Conservation (phyloP, 2,329 filamentous ascomycete genomes). For the Rugonectria rugulosa region DNA sequence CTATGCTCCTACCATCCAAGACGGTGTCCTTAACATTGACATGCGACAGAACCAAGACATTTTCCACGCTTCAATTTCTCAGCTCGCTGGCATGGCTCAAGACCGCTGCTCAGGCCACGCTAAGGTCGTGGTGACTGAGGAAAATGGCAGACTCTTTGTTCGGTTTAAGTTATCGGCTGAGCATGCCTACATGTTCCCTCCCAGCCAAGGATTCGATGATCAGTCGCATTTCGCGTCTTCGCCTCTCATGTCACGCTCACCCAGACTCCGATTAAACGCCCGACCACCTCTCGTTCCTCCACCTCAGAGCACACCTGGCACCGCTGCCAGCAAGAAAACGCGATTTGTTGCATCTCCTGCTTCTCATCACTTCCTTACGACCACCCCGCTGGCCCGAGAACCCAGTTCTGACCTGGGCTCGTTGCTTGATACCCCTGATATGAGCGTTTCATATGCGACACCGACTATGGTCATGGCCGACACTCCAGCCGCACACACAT, state of each 20-base stretch:
- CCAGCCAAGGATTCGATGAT: constrained; percentile 40
- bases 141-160: constrained; percentile 44
- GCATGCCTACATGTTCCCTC: constrained; percentile 42
- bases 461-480: neutral
- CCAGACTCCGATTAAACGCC: constrained; percentile 27
- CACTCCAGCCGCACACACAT: neutral
- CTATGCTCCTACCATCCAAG: constrained; percentile 18
- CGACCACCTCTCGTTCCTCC: neutral
- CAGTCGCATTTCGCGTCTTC: constrained; percentile 34
- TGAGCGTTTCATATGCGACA: neutral
- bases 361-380: neutral
- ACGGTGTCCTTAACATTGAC: constrained; percentile 44
- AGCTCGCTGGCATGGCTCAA: constrained; percentile 39
- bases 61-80: constrained; percentile 38
- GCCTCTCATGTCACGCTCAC: constrained; percentile 36
- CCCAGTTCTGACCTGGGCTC: neutral
- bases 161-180: constrained; percentile 48
- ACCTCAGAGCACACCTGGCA: neutral
- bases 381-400: neutral
- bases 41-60: constrained; percentile 47
- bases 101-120: constrained; percentile 39
- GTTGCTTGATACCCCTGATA: constrained; percentile 1
- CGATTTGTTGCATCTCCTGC: neutral
- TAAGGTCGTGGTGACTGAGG: constrained; percentile 41
- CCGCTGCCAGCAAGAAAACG: neutral